Evolutionary conservation across 176 grass and related monocot species (phyloP).

Genomic region (Triticum monococcum): DNA sequence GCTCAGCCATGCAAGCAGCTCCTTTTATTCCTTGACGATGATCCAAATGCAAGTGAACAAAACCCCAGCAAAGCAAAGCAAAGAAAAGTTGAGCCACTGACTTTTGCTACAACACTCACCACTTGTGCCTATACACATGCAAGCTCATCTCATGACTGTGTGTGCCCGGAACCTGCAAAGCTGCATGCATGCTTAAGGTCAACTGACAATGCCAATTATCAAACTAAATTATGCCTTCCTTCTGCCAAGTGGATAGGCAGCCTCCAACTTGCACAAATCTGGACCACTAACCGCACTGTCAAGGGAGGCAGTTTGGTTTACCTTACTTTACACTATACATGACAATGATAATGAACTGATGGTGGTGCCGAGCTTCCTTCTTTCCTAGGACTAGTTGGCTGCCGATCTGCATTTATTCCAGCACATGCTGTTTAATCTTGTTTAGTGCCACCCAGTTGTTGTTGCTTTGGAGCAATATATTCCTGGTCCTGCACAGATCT

Average conservation of each 20-base stretch:
- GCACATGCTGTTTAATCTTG: background rate
- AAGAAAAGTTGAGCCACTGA: background rate
- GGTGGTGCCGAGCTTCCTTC: background rate
- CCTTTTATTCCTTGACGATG: background rate
- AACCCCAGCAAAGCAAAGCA: background rate
- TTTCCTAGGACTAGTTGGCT: constrained; percentile 1
- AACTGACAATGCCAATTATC: constrained; percentile 5
- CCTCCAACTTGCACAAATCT: background rate
- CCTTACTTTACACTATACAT: background rate
- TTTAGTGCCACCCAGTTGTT: background rate
- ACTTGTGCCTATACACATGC: background rate
- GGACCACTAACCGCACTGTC: background rate
- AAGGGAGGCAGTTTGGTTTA: background rate
- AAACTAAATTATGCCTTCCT: background rate
- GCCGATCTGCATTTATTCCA: constrained; percentile 2
- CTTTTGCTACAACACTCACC: background rate
- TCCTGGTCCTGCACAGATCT: background rate
- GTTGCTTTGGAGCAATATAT: background rate
- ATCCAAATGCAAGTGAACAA: constrained; percentile 37
- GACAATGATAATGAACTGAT: background rate
- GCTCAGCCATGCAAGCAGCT: background rate
- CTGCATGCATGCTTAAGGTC: constrained; percentile 9
- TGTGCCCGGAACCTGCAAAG: too few species aligned
- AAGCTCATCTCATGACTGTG: background rate
- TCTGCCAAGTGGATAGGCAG: background rate